Conservation (phyloP, 225 moss, liverwort and hornwort species). For the Anthoceros angustus region DNA sequence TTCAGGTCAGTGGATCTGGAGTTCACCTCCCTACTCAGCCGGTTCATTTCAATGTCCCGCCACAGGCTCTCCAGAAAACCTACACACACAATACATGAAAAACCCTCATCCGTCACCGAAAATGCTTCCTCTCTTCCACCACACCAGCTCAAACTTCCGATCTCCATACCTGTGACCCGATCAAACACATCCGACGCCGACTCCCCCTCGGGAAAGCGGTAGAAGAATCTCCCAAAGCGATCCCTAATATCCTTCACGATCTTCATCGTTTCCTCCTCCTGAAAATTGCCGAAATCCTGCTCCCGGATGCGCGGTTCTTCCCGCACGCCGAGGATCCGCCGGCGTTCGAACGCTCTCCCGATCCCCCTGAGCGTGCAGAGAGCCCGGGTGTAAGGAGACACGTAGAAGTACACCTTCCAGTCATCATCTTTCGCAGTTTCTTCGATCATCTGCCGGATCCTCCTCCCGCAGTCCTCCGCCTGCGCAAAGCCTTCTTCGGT, state of each 20-base stretch:
- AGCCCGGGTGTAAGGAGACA: slow-evolving; percentile 38
- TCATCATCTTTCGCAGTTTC: slow-evolving; percentile 9
- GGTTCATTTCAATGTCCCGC: slow-evolving; percentile 50
- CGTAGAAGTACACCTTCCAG: slow-evolving; percentile 50
- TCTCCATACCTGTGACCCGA: slow-evolving; percentile 37
- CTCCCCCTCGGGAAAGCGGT: slow-evolving; percentile 47
- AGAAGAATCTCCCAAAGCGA: slow-evolving; percentile 42
- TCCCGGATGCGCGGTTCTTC: slow-evolving; percentile 58
- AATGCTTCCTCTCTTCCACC: neutral
- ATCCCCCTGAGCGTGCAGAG: slow-evolving; percentile 43
- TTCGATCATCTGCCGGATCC: slow-evolving; percentile 30
- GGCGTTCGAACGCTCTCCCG: slow-evolving; percentile 34
- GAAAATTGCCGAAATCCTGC: slow-evolving; percentile 53
- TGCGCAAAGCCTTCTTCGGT: slow-evolving; percentile 25
- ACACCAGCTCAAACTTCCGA: neutral
- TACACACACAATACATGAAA: slow-evolving; percentile 9
- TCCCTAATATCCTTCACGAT: slow-evolving; percentile 22
- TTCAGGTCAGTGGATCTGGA: slow-evolving; percentile 29
- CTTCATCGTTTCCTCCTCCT: slow-evolving; percentile 23
- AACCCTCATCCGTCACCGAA: neutral
- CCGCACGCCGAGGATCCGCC: slow-evolving; percentile 36
- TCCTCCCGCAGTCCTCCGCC: slow-evolving; percentile 29
- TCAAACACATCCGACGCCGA: slow-evolving; percentile 59
- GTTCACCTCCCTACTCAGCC: slow-evolving; percentile 21
- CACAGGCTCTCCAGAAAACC: slow-evolving; percentile 56